These are phyloP conservation scores for Colletotrichum ledebouriae DNA, from an alignment of 2,329 filamentous ascomycete species.

Conservation along the genomic window DNA sequence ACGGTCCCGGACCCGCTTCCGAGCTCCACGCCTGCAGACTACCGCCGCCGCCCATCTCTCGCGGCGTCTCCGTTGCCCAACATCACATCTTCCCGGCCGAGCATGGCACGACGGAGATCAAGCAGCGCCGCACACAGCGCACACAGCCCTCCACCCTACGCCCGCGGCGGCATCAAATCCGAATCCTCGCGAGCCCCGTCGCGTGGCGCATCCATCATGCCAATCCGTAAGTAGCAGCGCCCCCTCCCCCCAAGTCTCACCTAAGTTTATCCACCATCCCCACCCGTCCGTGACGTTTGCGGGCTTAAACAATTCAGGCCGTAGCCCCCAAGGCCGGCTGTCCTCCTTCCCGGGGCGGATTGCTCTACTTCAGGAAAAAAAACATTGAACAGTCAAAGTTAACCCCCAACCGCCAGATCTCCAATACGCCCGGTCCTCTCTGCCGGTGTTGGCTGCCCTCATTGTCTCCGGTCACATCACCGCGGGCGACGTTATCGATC, in stretches of 20 bases:
- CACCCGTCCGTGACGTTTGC: conserved; percentile 35
- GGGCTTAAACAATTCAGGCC: conserved; percentile 25
- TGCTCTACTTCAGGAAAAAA: not conserved
- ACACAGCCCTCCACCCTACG: conserved; percentile 43
- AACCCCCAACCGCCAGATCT: conserved; percentile 54
- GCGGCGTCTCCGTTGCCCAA: conserved; percentile 26
- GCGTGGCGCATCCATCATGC: conserved; percentile 54
- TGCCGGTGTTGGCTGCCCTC: conserved; percentile 68
- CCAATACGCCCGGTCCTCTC: conserved; percentile 60
- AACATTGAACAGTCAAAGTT: conserved; percentile 5
- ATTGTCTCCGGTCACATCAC: conserved; percentile 67
- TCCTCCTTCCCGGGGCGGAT: conserved; percentile 14
- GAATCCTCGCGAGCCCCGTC: conserved; percentile 40
- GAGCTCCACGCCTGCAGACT: conserved; percentile 13
- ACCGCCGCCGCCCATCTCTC: conserved; percentile 30
- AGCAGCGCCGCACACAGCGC: conserved; percentile 43
- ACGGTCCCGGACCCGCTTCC: conserved; percentile 57
- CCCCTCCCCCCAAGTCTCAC: conserved; percentile 11
- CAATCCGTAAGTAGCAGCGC: conserved; percentile 59
- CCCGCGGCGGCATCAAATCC: conserved; percentile 37
- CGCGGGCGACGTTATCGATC: conserved; percentile 66
- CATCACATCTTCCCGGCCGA: conserved; percentile 33
- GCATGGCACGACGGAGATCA: conserved; percentile 43
- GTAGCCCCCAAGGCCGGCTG: conserved; percentile 12
- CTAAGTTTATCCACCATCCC: conserved; percentile 24